Conservation (phyloP, 441 rosid genomes). For the Flueggea neowawraea region DNA sequence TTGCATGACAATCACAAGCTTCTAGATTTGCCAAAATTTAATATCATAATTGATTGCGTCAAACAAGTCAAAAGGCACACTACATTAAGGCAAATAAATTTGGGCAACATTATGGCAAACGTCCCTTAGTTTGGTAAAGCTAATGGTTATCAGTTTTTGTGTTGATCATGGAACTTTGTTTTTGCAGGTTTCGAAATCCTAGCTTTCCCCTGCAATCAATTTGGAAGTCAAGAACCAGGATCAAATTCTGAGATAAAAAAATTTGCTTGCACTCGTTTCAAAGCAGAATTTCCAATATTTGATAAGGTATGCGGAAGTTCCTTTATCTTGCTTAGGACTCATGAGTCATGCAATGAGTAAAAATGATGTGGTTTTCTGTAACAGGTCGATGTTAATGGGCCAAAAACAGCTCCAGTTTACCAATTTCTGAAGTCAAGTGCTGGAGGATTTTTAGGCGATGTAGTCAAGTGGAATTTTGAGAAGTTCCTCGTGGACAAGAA, state of each 20-base stretch:
- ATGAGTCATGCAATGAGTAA: neutral
- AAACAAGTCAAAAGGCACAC: too few species aligned
- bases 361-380: neutral
- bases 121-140: too few species aligned
- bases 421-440: conserved; percentile 79
- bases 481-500: conserved; percentile 80
- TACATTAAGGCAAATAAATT: too few species aligned
- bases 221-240: conserved; percentile 88
- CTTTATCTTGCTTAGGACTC: neutral
- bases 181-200: conserved; percentile 78
- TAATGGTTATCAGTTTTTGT: neutral
- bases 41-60: too few species aligned
- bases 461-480: conserved; percentile 91
- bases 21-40: neutral
- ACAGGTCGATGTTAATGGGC: conserved; percentile 88
- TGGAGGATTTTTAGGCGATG: conserved; percentile 75
- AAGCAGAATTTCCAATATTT: conserved; percentile 91
- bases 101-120: too few species aligned
- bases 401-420: conserved; percentile 74
- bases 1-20: neutral
- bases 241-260: conserved; percentile 68
- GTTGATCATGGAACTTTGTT: neutral
- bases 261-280: conserved; percentile 66
- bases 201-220: conserved; percentile 97
- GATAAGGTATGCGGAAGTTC: conserved; percentile 43